Evolutionary conservation across 2,329 filamentous ascomycete species (phyloP), one percentile per base, ranked within the genome.

Genomic region (Aulographum hederae): DNA sequence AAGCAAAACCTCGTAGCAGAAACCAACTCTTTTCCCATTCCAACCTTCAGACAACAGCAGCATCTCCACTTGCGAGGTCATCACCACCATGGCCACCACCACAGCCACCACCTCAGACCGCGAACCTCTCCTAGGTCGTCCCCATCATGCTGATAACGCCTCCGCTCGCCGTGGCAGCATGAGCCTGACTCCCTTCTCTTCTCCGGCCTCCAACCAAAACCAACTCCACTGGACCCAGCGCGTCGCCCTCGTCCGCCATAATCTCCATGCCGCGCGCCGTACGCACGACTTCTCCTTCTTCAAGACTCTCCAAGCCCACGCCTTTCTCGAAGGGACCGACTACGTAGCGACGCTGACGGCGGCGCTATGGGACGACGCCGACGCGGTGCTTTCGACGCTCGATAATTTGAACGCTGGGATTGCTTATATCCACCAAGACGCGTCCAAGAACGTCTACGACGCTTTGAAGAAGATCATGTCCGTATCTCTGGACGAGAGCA

Each of bases 251-350:
- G 48, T 60, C 19, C 44, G 56, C 29, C 57, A 60, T 38, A 60
- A 57, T 25, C 48, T 60, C 19, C 56, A 60, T 38, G 44, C 50
- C 6, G 56, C 57, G 12, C 50, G 53, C 35, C 46, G 52, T 15
- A 60, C 54, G 26, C 52, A 52, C 28, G 55, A 59, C 40, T 61
- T 57, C 37, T 53, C 48, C 30, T 61, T 61, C 45, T 61, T 61
- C 51, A 60, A 58, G 36, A 50, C 50, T 2, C 50, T 60, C 15
- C 58, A 61, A 42, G 57, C 53, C 12, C 47, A 54, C 20, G 48
- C 50, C 12, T 45, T 61, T 30, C 45, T 58, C 31, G 54, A 59
- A 33, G 56, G 56, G 17, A 58, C 50, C 6, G 58, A 60, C 37
- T 53, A 60, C 42, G 53, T 58, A 4, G 55, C 56, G n/a, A 47